These are phyloP conservation scores for Xylogone sp. DNA, from an alignment of 2,329 filamentous ascomycete species.

Conservation along the genomic window DNA sequence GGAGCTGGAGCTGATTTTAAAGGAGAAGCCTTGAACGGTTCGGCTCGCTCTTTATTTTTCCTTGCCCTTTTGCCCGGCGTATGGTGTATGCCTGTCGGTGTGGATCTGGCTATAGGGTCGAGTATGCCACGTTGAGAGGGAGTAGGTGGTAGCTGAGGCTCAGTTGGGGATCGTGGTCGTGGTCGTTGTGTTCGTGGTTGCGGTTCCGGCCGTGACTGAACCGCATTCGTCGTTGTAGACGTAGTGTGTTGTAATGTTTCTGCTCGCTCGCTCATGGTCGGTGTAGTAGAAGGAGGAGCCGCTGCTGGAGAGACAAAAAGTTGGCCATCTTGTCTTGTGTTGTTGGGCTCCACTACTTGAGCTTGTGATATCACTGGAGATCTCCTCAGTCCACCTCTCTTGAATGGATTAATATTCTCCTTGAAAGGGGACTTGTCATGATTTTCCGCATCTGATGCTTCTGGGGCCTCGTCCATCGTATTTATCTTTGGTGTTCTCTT, in stretches of 20 bases:
- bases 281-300: not conserved
- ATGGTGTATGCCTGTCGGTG: constrained; percentile 56
- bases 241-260: not conserved
- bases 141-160: constrained; percentile 62
- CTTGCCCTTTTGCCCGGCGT: constrained; percentile 49
- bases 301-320: constrained; percentile 3
- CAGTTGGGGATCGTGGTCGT: constrained; percentile 31
- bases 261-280: not conserved
- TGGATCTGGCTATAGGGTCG: constrained; percentile 51
- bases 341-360: constrained; percentile 1
- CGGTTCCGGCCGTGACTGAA: no score
- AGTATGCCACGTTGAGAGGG: constrained; percentile 43
- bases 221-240: not conserved
- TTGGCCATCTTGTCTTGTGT: not conserved
- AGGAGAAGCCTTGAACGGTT: constrained; percentile 28
- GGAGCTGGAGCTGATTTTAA: constrained; percentile 17
- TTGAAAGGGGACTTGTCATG: constrained; percentile 5
- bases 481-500: constrained; percentile 7
- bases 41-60: constrained; percentile 30
- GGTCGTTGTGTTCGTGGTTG: no score
- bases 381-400: constrained; percentile 22
- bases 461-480: not conserved
- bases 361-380: constrained; percentile 14
- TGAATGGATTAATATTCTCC: constrained; percentile 22
- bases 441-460: constrained; percentile 4